Base-by-base conservation (phyloP, 2,329 filamentous ascomycete genomes). In the Fusarium goolgardi region DNA sequence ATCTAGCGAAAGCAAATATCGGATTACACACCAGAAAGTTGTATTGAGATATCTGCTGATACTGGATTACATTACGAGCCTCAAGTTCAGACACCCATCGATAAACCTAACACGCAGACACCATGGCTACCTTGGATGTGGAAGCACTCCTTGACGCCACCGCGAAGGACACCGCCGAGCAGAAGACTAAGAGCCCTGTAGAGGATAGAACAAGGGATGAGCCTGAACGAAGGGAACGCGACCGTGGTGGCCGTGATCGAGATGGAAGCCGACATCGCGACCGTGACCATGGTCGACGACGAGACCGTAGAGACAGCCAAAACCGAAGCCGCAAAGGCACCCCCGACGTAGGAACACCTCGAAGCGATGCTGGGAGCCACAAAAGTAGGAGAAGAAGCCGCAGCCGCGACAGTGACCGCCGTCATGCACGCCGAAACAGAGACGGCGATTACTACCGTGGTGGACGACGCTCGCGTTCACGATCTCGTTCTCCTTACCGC, bases 141-240 rank as follows among this genome's bases (percentile, higher is more conserved):
- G 94, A 97, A 84, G 93, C 93, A 71, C 87, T 97, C 70, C 89
- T 97, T 72, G 94, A 97, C 80, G 92, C 91, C 52, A 93, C 92
- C 67, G 92, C 92, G 53, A 90, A 89, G 77, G 84, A 85, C 70
- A 81, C 83, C 63, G 81, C 82, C 55, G 81, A 85, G 55, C 82
- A 83, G 74, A 82, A 83, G 63, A 76, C 73, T 65, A 81, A 81
- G 73, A 72, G 78, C 67, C 78, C 80, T 59, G 76, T 82, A 70
- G 86, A 88, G 67, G 82, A 84, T 69, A 87, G 89, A 73, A 84
- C 86, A 58, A 75, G 73, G 72, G 71, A 76, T 57, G 72, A 83
- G 43, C 53, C 67, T 69, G 81, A 81, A 71, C 84, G 88, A 69
- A 84, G 85, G 72, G 81, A 87, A 59, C 83, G 88, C 65, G 85